Conservation (phyloP, 495 filamentous ascomycete genomes). For the Neurospora sp. region DNA sequence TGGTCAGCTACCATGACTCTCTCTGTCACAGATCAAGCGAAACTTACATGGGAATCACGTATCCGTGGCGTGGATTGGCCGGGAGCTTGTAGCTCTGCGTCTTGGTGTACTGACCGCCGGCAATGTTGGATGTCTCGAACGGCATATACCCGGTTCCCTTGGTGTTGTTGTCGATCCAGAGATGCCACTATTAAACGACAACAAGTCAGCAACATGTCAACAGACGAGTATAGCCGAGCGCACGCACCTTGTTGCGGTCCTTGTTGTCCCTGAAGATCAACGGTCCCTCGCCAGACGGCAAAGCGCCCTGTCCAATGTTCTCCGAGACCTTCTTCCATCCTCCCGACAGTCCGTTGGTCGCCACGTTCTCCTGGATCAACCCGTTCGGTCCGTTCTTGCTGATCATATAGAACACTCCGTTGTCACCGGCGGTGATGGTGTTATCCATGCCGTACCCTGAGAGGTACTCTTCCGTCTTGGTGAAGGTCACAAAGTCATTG, state of each 20-base stretch:
- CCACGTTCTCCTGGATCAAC: conserved; percentile 2
- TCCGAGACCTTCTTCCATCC: conserved; percentile 2
- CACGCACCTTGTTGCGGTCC: not conserved
- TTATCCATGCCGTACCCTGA: not conserved
- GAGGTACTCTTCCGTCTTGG: not conserved
- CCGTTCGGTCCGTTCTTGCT: conserved; percentile 3
- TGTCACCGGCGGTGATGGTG: not conserved
- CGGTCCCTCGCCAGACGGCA: conserved; percentile 2
- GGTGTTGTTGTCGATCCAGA: conserved; percentile 4
- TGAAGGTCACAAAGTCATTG: not conserved
- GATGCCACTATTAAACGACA: conserved; percentile 1
- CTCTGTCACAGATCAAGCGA: not conserved
- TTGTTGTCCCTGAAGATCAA: conserved; percentile 4
- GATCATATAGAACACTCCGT: not conserved
- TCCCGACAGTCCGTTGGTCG: not conserved
- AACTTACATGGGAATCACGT: conserved; percentile 2
- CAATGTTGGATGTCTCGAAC: not conserved
- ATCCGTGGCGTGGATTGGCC: conserved; percentile 2
- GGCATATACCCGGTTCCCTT: conserved; percentile 1
- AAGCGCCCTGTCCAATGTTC: not conserved
- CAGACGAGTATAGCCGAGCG: not conserved
- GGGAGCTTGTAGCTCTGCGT: not conserved
- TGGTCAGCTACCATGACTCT: not conserved
- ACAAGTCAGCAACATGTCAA: not conserved
- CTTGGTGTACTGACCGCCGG: not conserved